These are phyloP conservation scores for Ophiostoma pallidulum DNA, from an alignment of 2,329 filamentous ascomycete genomes.

Conservation along the genomic window DNA sequence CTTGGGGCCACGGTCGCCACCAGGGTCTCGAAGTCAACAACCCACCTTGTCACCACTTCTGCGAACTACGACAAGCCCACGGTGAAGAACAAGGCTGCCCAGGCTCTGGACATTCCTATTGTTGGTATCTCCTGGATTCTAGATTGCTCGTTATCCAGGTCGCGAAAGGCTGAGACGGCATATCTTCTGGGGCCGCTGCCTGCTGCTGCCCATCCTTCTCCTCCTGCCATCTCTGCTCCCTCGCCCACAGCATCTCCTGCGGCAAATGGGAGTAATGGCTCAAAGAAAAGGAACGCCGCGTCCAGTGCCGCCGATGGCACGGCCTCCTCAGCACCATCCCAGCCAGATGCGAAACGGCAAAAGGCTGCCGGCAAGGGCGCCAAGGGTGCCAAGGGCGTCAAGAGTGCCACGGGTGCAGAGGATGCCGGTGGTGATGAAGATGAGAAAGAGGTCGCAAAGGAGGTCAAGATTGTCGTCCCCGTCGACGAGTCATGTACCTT, in stretches of 20 bases:
- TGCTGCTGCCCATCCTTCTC: neutral
- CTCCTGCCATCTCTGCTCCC: neutral
- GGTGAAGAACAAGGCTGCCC: slow-evolving; percentile 42
- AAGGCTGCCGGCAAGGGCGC: neutral
- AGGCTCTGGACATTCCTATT: slow-evolving; percentile 40
- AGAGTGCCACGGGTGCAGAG: no score
- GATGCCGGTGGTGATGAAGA: no score
- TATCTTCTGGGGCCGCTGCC: slow-evolving; percentile 10
- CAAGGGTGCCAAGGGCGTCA: slow-evolving; percentile 18
- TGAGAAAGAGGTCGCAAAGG: no score
- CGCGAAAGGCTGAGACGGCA: slow-evolving; percentile 27
- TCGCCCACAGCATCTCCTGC: no score
- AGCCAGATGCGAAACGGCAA: neutral
- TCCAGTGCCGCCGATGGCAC: slow-evolving; percentile 17
- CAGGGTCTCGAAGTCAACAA: slow-evolving; percentile 40
- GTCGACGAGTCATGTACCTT: slow-evolving; percentile 38
- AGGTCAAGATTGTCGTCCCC: slow-evolving; percentile 33
- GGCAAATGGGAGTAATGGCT: neutral
- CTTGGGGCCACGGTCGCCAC: slow-evolving; percentile 42
- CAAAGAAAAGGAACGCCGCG: slow-evolving; percentile 18
- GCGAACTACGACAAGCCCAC: slow-evolving; percentile 41
- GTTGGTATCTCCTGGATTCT: slow-evolving; percentile 54
- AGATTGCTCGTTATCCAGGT: slow-evolving; percentile 38
- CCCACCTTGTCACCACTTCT: slow-evolving; percentile 48
- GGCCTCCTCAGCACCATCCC: slow-evolving; percentile 14